These are phyloP conservation scores for Trichosporon faecale DNA, from an alignment of 1,284 basidiomycete genomes.

Conservation along the genomic window DNA sequence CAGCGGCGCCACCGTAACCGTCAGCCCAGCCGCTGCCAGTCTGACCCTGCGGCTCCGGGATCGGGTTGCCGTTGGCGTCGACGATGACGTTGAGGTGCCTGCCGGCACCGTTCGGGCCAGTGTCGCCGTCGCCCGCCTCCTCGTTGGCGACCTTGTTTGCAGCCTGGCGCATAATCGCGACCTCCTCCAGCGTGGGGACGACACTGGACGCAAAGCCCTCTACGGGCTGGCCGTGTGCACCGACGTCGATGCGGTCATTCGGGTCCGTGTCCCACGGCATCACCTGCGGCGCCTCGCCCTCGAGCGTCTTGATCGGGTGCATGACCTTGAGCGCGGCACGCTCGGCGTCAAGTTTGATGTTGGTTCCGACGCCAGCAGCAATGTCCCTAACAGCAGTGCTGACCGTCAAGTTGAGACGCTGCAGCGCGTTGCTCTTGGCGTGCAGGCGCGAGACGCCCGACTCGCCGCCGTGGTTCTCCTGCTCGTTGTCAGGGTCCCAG, in stretches of 20 bases:
- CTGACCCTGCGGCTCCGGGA: neutral
- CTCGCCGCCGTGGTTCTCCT: conserved; percentile 50
- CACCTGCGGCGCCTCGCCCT: conserved; percentile 44
- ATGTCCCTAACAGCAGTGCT: conserved; percentile 36
- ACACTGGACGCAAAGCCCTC: conserved; percentile 63
- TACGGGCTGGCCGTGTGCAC: conserved; percentile 56
- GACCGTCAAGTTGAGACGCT: conserved; percentile 40
- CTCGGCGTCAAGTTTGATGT: conserved; percentile 48
- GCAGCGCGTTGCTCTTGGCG: conserved; percentile 33
- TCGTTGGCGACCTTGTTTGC: neutral
- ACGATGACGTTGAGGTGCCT: neutral
- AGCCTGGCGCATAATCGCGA: conserved; percentile 52
- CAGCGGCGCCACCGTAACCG: neutral
- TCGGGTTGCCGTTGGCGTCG: neutral
- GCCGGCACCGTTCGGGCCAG: neutral
- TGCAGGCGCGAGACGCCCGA: conserved; percentile 50
- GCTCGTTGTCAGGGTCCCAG: conserved; percentile 80
- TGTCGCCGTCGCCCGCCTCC: neutral
- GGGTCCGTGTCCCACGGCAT: conserved; percentile 38
- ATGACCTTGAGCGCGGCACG: conserved; percentile 55
- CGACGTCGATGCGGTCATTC: conserved; percentile 59
- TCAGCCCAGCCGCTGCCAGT: neutral
- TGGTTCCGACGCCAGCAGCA: conserved; percentile 49
- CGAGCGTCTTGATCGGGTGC: conserved; percentile 28
- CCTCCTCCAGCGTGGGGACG: conserved; percentile 71